Percentiles rank a stretch among this genome's conserved stretches.
Evolutionary conservation across 495 filamentous ascomycete genomes (phyloP).

Genomic region (Hypomontagnella submonticulosa): DNA sequence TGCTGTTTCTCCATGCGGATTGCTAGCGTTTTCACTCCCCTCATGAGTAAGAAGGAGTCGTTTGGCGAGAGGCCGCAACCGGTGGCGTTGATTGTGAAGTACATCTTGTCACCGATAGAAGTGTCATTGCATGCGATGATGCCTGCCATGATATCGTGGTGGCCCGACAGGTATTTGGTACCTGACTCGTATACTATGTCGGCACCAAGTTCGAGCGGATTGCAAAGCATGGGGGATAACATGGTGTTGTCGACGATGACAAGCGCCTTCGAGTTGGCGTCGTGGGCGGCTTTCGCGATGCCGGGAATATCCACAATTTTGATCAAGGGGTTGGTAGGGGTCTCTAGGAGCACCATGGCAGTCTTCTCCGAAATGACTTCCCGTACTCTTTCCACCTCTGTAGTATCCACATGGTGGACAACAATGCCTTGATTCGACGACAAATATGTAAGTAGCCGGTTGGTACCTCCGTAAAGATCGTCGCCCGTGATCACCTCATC

Average conservation of each 20-base stretch:
- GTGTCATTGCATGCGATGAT: constrained; percentile 90
- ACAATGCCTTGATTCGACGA: constrained; percentile 85
- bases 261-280: constrained; percentile 79
- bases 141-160: constrained; percentile 99
- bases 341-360: constrained; percentile 95
- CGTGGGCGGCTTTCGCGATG: constrained; percentile 80
- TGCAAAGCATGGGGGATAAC: constrained; percentile 92
- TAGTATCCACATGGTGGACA: constrained; percentile 97
- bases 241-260: constrained; percentile 98
- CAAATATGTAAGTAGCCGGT: constrained; percentile 92
- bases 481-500: constrained; percentile 98
- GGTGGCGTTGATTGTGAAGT: constrained; percentile 94
- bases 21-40: constrained; percentile 93
- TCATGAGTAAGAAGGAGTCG: constrained; percentile 93
- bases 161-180: constrained; percentile 96
- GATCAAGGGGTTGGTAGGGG: constrained; percentile 96
- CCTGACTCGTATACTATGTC: constrained; percentile 98
- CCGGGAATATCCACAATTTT: constrained; percentile 92
- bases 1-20: constrained; percentile 99
- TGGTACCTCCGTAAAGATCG: constrained; percentile 95
- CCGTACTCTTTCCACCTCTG: constrained; percentile 71
- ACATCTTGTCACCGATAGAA: constrained; percentile 85
- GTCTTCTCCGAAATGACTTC: constrained; percentile 80
- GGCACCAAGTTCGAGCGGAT: constrained; percentile 91
- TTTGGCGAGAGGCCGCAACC: constrained; percentile 94